A percentile compares a stretch with the other conserved stretches of the same genome.
These are phyloP conservation scores for Calonectria naviculata DNA, from an alignment of 2,329 filamentous ascomycete genomes.

Conservation along the genomic window DNA sequence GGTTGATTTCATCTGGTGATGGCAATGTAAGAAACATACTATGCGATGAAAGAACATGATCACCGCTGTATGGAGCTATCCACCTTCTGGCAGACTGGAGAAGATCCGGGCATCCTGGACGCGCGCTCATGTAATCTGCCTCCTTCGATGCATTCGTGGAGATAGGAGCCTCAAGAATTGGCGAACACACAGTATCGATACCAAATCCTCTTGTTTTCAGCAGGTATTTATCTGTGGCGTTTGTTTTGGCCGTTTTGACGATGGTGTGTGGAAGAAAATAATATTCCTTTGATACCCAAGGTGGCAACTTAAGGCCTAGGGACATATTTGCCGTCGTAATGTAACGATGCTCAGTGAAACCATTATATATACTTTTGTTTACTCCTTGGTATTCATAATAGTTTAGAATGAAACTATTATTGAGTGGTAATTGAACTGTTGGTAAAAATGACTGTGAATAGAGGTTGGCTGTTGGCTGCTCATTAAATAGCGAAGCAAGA, in stretches of 20 bases:
- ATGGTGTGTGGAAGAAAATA: not conserved
- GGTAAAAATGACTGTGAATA: not conserved
- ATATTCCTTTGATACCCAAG: not conserved
- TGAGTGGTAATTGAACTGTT: not conserved
- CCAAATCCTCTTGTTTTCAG: not conserved
- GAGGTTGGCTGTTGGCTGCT: not conserved
- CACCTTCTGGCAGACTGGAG: no score
- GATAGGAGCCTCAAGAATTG: not conserved
- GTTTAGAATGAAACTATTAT: not conserved
- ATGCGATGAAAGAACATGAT: not conserved
- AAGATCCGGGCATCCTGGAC: not conserved
- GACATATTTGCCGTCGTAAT: not conserved
- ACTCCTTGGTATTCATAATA: no score
- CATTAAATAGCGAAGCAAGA: constrained; percentile 1
- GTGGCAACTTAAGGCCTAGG: not conserved
- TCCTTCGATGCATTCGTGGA: not conserved
- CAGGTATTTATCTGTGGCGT: not conserved
- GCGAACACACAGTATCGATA: not conserved
- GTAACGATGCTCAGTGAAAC: not conserved
- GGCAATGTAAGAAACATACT: not conserved
- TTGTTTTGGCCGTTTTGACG: not conserved
- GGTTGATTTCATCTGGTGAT: not conserved
- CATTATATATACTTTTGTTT: no score
- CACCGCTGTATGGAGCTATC: not conserved
- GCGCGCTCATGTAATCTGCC: not conserved